phyloP scores from a whole-genome alignment of 768 basidiomycete genomes.

The Tylopilus plumbeoviolaceoides region DNA sequence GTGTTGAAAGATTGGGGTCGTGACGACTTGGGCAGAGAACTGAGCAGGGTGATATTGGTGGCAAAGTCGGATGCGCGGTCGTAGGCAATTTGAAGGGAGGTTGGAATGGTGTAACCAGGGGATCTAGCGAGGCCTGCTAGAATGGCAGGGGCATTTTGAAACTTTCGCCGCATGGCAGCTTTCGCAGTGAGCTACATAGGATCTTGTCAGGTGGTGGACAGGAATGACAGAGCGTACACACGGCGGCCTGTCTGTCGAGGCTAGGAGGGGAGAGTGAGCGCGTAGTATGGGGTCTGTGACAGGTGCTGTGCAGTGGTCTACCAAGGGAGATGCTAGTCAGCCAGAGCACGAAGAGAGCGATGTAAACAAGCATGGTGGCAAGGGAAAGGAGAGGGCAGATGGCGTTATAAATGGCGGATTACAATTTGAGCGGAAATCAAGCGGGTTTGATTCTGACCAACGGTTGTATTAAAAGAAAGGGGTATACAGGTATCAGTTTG shows the following conservation, averaged over 20 bases:
- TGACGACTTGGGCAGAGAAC: background rate
- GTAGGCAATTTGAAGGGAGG: constrained; percentile 12
- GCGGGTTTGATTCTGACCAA: constrained; percentile 5
- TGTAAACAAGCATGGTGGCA: constrained; percentile 11
- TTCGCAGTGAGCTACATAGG: constrained; percentile 13
- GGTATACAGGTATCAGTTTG: constrained; percentile 11
- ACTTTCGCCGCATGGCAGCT: constrained; percentile 14
- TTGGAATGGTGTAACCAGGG: constrained; percentile 8
- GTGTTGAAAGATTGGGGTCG: background rate
- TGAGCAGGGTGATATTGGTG: constrained; percentile 7
- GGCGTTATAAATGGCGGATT: constrained; percentile 9
- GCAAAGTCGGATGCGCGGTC: constrained; percentile 19
- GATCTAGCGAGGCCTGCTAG: constrained; percentile 7
- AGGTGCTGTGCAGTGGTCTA: constrained; percentile 8
- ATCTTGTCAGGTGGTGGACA: background rate
- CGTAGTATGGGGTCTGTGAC: background rate
- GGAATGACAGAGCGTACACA: background rate
- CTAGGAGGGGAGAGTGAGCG: background rate
- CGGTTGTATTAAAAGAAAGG: constrained; percentile 20
- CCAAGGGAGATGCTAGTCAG: constrained; percentile 4
- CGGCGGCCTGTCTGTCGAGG: constrained; percentile 5
- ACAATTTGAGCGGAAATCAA: constrained; percentile 2
- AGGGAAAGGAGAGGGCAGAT: background rate
- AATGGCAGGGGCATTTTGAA: constrained; percentile 14
- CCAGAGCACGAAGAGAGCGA: constrained; percentile 6